Evolutionary conservation across 2,329 filamentous ascomycete species (phyloP).

Genomic region (Epichloe amarillans): DNA sequence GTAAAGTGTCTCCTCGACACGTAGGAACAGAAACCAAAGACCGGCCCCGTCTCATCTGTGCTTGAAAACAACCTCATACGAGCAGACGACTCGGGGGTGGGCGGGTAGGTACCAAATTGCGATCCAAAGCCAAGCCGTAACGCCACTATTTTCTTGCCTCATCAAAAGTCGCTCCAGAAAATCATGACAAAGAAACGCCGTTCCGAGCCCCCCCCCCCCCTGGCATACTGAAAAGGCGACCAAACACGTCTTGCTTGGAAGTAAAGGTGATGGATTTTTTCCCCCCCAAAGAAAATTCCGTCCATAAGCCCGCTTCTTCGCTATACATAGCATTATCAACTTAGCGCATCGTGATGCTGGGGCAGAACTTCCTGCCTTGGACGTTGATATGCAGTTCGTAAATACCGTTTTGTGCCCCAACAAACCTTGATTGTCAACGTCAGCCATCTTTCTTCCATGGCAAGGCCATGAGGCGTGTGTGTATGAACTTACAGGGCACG

Average conservation of each 20-base stretch:
- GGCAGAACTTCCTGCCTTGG: conserved; percentile 44
- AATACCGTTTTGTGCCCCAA: conserved; percentile 58
- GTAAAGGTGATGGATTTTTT: background rate
- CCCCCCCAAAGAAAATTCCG: background rate
- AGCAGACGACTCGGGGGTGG: background rate
- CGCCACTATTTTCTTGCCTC: conserved; percentile 1
- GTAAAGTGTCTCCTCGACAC: background rate
- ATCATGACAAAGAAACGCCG: background rate
- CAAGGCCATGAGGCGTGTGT: background rate
- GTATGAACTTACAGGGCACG: conserved; percentile 37
- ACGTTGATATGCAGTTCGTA: conserved; percentile 60
- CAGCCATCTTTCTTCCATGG: conserved; percentile 5
- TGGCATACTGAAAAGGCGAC: background rate
- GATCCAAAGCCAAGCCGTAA: conserved; percentile 1
- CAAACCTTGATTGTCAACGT: conserved; percentile 31
- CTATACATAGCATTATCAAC: background rate
- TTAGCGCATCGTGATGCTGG: conserved; percentile 41
- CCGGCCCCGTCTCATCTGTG: background rate
- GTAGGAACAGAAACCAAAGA: background rate
- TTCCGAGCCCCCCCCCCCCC: background rate
- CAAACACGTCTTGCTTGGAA: background rate
- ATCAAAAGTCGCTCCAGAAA: background rate
- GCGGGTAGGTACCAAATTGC: background rate
- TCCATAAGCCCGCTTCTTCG: background rate
- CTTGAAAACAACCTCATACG: background rate